phyloP scores from a whole-genome alignment of 306 rosid genomes.

The Gastrolobium bilobum region DNA sequence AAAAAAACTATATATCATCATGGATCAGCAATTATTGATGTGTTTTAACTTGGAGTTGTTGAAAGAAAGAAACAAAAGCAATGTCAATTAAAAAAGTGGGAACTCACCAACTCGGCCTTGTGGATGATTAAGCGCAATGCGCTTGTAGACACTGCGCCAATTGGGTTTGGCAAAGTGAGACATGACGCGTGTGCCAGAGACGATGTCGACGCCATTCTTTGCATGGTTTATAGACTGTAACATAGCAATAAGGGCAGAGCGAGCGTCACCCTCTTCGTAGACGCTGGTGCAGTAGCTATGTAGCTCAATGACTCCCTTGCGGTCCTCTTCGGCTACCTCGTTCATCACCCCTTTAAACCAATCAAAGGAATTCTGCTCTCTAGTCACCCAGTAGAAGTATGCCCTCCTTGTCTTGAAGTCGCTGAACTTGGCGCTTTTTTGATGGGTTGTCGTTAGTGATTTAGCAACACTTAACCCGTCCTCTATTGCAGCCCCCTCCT shows the following conservation, averaged over 20 bases:
- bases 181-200: slow-evolving; percentile 76
- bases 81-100: slow-evolving; percentile 35
- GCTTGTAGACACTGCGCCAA: slow-evolving; percentile 74
- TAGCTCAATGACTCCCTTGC: slow-evolving; percentile 65
- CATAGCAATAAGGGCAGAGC: slow-evolving; percentile 82
- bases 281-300: slow-evolving; percentile 83
- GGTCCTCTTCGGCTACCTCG: slow-evolving; percentile 69
- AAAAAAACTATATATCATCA: background rate
- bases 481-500: slow-evolving; percentile 49
- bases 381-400: slow-evolving; percentile 77
- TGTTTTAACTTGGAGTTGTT: background rate
- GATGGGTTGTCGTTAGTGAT: slow-evolving; percentile 31
- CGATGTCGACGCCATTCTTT: slow-evolving; percentile 70
- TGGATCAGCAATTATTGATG: slow-evolving; percentile 38
- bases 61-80: slow-evolving; percentile 27
- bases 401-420: slow-evolving; percentile 66
- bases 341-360: slow-evolving; percentile 79
- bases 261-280: slow-evolving; percentile 78
- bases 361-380: slow-evolving; percentile 79
- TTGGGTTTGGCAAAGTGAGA: slow-evolving; percentile 81
- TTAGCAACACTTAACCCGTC: slow-evolving; percentile 26
- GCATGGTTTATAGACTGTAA: slow-evolving; percentile 68
- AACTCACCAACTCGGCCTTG: slow-evolving; percentile 69
- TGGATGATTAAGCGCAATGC: slow-evolving; percentile 69
- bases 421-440: slow-evolving; percentile 20